Evolutionary conservation across 1,284 basidiomycete genomes (phyloP).

Genomic region (Somion occarium): DNA sequence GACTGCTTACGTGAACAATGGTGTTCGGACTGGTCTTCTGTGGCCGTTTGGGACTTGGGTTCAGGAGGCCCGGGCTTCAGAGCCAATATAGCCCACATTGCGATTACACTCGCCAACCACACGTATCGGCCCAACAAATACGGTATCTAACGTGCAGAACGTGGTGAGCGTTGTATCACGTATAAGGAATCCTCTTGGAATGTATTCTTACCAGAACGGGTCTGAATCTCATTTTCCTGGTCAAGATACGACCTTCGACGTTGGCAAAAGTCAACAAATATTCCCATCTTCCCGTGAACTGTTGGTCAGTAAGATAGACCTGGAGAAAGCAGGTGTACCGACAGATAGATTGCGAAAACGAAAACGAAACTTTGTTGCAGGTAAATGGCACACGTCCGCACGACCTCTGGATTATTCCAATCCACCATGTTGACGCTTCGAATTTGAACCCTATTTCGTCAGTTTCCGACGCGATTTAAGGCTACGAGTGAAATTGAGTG

Average conservation of each 20-base stretch:
- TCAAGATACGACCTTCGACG: neutral
- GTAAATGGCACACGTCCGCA: neutral
- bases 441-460: no score
- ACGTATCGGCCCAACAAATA: constrained; percentile 5
- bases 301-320: neutral
- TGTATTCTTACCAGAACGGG: constrained; percentile 2
- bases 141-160: neutral
- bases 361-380: constrained; percentile 2
- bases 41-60: neutral
- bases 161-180: neutral
- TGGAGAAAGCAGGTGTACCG: neutral
- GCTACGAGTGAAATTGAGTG: neutral
- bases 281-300: constrained; percentile 4
- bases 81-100: neutral
- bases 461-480: neutral
- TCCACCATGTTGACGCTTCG: constrained; percentile 8
- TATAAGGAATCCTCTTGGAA: neutral
- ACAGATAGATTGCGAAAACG: constrained; percentile 4
- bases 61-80: neutral
- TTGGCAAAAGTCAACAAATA: constrained; percentile 1
- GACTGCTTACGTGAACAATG: neutral
- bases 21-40: neutral
- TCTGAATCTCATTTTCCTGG: neutral
- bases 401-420: neutral
- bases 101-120: neutral